These are phyloP conservation scores for Lipomyces sp. DNA, from an alignment of 805 yeast genomes.

Conservation along the genomic window DNA sequence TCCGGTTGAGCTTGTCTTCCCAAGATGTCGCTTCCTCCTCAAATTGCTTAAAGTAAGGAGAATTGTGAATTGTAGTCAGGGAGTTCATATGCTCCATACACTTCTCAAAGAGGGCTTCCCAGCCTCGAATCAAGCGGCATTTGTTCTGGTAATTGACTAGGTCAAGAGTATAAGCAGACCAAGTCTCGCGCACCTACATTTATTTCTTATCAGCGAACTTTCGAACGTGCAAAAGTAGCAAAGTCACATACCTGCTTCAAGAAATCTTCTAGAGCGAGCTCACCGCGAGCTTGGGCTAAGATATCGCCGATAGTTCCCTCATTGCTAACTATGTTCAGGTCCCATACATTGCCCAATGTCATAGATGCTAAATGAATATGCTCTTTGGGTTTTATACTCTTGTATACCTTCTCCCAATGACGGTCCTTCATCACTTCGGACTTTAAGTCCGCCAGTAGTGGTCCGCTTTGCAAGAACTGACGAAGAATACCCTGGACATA, in stretches of 20 bases:
- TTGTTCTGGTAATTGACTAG: constrained; percentile 58
- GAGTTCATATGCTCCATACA: constrained; percentile 65
- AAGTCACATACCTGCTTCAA: constrained; percentile 45
- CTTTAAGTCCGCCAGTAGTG: constrained; percentile 54
- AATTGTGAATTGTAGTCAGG: constrained; percentile 70
- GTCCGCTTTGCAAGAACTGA: constrained; percentile 48
- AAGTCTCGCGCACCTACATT: constrained; percentile 53
- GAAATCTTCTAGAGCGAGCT: constrained; percentile 64
- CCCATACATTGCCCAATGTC: constrained; percentile 66
- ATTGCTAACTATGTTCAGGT: constrained; percentile 55
- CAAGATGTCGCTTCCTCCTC: constrained; percentile 60
- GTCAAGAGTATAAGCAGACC: constrained; percentile 62
- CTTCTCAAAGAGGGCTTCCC: constrained; percentile 65
- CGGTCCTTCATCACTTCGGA: constrained; percentile 62
- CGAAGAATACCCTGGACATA: constrained; percentile 57
- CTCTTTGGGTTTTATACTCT: constrained; percentile 19
- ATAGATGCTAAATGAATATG: constrained; percentile 45
- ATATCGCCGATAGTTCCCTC: constrained; percentile 54
- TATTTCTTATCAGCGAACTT: not conserved
- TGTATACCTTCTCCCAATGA: constrained; percentile 60
- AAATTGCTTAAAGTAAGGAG: constrained; percentile 64
- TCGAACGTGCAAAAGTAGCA: no score
- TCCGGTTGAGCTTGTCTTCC: constrained; percentile 58
- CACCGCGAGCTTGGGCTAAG: constrained; percentile 71
- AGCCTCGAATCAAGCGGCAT: constrained; percentile 63